These are phyloP conservation scores for Penicillium glabrum DNA, from an alignment of 2,329 filamentous ascomycete genomes.

Conservation along the genomic window DNA sequence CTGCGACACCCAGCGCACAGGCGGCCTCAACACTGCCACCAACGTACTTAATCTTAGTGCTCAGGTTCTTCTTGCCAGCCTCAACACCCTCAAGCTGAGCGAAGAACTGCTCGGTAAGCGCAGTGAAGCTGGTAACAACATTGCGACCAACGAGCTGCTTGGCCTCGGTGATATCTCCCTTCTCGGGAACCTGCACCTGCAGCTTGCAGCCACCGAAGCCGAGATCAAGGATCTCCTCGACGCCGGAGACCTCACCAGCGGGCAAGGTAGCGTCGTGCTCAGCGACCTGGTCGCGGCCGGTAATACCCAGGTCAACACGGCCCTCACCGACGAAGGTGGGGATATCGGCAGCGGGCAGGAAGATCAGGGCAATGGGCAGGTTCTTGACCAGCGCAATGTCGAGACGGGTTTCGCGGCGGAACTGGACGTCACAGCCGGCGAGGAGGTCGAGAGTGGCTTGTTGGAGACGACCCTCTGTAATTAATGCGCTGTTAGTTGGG, in stretches of 20 bases:
- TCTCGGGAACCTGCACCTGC: conserved; percentile 94
- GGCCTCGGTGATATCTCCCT: conserved; percentile 68
- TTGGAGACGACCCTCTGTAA: conserved; percentile 85
- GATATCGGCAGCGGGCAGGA: conserved; percentile 95
- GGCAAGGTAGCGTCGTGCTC: conserved; percentile 71
- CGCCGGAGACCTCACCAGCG: conserved; percentile 52
- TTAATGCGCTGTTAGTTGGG: conserved; percentile 17
- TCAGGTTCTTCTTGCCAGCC: conserved; percentile 45
- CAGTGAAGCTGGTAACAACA: conserved; percentile 92
- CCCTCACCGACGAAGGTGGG: conserved; percentile 97
- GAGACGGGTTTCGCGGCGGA: conserved; percentile 88
- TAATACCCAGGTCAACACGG: conserved; percentile 90
- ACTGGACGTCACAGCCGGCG: conserved; percentile 92
- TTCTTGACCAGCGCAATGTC: conserved; percentile 99
- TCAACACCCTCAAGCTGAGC: conserved; percentile 63
- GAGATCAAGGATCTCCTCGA: conserved; percentile 85
- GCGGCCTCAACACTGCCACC: conserved; percentile 97
- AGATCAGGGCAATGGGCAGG: conserved; percentile 89
- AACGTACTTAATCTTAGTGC: conserved; percentile 88
- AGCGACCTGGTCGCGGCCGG: conserved; percentile 85
- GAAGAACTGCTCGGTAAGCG: conserved; percentile 82
- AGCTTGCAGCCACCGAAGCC: conserved; percentile 89
- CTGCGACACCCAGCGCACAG: conserved; percentile 90
- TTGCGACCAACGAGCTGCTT: conserved; percentile 86
- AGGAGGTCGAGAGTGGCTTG: conserved; percentile 86